A percentile compares a stretch with the other conserved stretches of the same genome.
Conservation (phyloP, 2,329 filamentous ascomycete genomes). For the Cryphonectria parasitica region DNA sequence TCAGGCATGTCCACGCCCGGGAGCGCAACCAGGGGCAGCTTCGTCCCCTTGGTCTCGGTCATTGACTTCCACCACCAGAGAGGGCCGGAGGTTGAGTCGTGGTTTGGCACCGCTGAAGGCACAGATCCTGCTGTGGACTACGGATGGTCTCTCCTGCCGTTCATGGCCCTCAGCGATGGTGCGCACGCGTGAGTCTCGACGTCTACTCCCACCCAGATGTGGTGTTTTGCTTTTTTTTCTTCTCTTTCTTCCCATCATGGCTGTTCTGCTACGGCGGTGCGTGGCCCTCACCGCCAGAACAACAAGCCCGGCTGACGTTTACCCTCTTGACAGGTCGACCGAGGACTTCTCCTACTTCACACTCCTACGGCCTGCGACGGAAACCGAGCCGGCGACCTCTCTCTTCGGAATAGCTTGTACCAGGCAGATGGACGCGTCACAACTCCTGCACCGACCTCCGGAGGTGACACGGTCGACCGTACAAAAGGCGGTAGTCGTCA, state of each 20-base stretch:
- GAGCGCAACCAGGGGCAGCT: conserved; percentile 41
- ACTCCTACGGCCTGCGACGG: conserved; percentile 67
- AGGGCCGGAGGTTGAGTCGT: conserved; percentile 91
- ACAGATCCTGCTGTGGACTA: conserved; percentile 80
- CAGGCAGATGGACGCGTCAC: conserved; percentile 80
- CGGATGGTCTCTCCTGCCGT: conserved; percentile 89
- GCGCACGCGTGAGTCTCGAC: conserved; percentile 80
- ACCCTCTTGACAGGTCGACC: conserved; percentile 60
- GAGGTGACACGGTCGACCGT: conserved; percentile 98
- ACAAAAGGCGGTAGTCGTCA: conserved; percentile 96
- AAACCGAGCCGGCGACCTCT: conserved; percentile 67
- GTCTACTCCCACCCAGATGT: background rate
- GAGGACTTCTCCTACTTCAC: conserved; percentile 99
- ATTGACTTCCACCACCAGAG: conserved; percentile 84
- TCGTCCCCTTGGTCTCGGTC: conserved; percentile 74
- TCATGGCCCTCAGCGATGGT: conserved; percentile 95
- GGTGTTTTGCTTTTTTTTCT: background rate
- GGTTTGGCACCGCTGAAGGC: conserved; percentile 78
- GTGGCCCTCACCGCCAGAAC: background rate
- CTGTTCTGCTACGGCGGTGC: background rate
- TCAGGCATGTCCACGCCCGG: conserved; percentile 28
- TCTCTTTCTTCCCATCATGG: background rate
- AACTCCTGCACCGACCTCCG: conserved; percentile 75
- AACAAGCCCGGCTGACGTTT: background rate
- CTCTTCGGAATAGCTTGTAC: conserved; percentile 97